Conservation (phyloP, 2,329 filamentous ascomycete genomes). For the Rasamsonia emersonii region DNA sequence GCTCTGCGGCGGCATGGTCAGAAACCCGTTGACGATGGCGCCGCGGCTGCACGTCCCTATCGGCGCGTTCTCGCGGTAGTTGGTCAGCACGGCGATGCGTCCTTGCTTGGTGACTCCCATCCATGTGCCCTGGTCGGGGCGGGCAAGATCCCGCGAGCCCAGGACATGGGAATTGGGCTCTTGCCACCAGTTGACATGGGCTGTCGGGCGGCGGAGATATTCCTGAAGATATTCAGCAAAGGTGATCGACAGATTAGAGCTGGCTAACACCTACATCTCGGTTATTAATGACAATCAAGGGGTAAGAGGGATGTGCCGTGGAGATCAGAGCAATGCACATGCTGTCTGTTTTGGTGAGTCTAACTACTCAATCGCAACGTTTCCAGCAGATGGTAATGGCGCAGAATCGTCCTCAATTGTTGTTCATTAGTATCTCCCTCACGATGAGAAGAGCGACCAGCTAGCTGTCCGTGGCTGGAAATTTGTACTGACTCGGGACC, state of each 20-base stretch:
- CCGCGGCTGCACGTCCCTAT: slow-evolving; percentile 46
- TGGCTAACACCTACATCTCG: slow-evolving; percentile 49
- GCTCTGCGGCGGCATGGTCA: slow-evolving; percentile 37
- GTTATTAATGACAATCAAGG: slow-evolving; percentile 68
- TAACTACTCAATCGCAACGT: too few species aligned
- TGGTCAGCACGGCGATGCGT: slow-evolving; percentile 54
- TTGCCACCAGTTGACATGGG: slow-evolving; percentile 52
- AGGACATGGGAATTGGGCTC: slow-evolving; percentile 47
- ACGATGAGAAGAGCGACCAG: too few species aligned
- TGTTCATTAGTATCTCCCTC: too few species aligned
- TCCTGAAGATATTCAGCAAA: slow-evolving; percentile 37
- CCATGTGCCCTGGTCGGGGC: slow-evolving; percentile 54
- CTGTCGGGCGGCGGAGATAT: slow-evolving; percentile 54
- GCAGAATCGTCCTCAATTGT: too few species aligned
- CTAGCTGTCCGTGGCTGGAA: too few species aligned
- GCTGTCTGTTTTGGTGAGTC: slow-evolving; percentile 5
- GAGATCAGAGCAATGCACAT: slow-evolving; percentile 76
- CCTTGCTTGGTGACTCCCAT: slow-evolving; percentile 54
- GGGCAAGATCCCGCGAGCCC: slow-evolving; percentile 54
- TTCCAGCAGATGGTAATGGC: too few species aligned
- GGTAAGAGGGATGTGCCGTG: slow-evolving; percentile 66
- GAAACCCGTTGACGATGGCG: slow-evolving; percentile 51
- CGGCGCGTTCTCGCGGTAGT: slow-evolving; percentile 51
- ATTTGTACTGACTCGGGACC: too few species aligned
- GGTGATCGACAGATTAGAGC: background rate